Conservation (phyloP, 1,284 basidiomycete genomes). For the Trichosporon faecale region DNA sequence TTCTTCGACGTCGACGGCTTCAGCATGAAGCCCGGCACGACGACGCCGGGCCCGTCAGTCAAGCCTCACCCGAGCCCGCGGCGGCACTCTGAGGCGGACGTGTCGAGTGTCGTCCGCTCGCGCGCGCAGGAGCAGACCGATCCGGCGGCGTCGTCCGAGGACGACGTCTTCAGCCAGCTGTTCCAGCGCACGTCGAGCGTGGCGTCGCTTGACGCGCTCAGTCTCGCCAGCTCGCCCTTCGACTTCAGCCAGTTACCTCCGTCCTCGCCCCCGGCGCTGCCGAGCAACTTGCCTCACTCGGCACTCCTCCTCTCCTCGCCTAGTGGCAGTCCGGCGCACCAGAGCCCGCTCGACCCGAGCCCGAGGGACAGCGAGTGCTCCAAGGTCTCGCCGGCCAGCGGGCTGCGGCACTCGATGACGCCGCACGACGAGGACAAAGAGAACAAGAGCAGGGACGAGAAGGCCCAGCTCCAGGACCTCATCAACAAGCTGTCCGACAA, state of each 20-base stretch:
- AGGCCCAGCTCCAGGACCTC: constrained; percentile 17
- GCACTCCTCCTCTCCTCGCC: constrained; percentile 37
- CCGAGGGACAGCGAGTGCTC: constrained; percentile 14
- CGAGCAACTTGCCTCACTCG: constrained; percentile 34
- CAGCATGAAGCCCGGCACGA: constrained; percentile 23
- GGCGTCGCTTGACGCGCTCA: constrained; percentile 22
- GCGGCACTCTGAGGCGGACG: background rate
- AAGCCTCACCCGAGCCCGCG: constrained; percentile 3
- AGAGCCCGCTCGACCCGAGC: constrained; percentile 14
- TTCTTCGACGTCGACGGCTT: constrained; percentile 47
- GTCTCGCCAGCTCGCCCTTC: constrained; percentile 30
- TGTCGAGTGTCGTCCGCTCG: background rate
- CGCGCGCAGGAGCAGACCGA: background rate
- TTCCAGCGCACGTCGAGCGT: constrained; percentile 39
- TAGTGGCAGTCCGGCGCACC: constrained; percentile 14
- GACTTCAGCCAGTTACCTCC: constrained; percentile 46
- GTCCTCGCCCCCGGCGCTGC: constrained; percentile 36
- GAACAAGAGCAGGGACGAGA: background rate
- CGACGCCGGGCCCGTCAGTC: no score
- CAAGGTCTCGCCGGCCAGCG: constrained; percentile 6
- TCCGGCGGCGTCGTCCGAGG: constrained; percentile 26
- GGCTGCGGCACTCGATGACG: constrained; percentile 19
- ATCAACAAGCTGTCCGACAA: constrained; percentile 18
- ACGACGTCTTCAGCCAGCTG: constrained; percentile 39
- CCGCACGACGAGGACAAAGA: background rate